Base-by-base conservation (phyloP, 129 eudicot genomes). In the Deinandra increscens region DNA sequence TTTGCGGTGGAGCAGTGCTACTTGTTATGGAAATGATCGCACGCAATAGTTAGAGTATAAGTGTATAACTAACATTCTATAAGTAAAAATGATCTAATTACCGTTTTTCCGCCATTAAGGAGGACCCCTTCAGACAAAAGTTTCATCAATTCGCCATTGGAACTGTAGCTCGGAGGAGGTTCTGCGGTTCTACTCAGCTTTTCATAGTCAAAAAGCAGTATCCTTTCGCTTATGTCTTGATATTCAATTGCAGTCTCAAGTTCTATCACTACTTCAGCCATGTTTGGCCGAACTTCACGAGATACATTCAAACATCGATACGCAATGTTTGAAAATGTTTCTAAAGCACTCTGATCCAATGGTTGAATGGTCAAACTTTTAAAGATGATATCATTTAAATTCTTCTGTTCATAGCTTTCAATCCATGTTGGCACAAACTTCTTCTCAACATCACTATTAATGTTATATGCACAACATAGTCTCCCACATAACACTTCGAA, bases 261-360 rank as follows among this genome's bases (percentile, higher is more conserved):
- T 59, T 59, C 9, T 71, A 5, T 31, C 44, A 22, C 67, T 9
- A 71, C 59, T 8, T n/a, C 33, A 23, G 36, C 31, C 68, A 71
- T 59, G 19, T 14, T 42, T 17, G 76, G 68, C 33, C 76, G 67
- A 41, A n/a, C 17, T 41, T 56, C 75, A 38, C 54, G 76, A 9
- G 36, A 58, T 43, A 15, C 3, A 9, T 7, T n/a, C 19, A 71
- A 26, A 44, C 76, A 71, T 42, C 11, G 76, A 42, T 41, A 43
- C 6, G 76, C 58, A 29, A 71, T 58, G 68, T 59, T 34, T 42
- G 68, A 58, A 58, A 59, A 43, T 43, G 1, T 29, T 71, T 59
- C 4, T 48, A 71, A 22, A 59, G 58, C 17, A 58, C 17, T 9
- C 11, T 9, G 58, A 33, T 58, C 68, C 10, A 41, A 23, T 12